A percentile compares a stretch with the other conserved stretches of the same genome.
These are phyloP conservation scores for Elongisporangium undulatum DNA, from an alignment of 352 stramenopile species.

Conservation along the genomic window DNA sequence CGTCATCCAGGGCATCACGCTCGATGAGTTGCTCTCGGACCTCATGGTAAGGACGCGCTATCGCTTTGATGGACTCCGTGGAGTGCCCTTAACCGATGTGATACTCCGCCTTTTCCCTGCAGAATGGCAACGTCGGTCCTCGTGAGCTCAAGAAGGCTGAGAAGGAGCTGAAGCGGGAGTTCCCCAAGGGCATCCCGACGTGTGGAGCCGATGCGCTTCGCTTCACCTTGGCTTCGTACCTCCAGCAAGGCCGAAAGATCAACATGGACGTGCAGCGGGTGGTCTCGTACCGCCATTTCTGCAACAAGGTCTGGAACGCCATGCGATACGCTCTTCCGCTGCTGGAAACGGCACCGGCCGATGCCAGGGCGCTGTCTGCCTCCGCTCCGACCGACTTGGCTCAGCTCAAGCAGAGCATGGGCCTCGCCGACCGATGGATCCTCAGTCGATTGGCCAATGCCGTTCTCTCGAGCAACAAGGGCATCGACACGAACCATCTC, in stretches of 20 bases:
- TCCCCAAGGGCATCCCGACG: conserved; percentile 97
- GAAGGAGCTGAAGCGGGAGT: conserved; percentile 95
- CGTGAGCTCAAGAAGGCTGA: conserved; percentile 96
- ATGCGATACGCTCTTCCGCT: conserved; percentile 72
- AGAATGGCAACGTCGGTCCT: conserved; percentile 56
- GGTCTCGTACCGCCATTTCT: conserved; percentile 83
- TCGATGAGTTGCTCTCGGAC: conserved; percentile 91
- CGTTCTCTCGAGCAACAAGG: conserved; percentile 55
- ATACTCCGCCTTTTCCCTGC: neutral
- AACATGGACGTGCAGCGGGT: conserved; percentile 87
- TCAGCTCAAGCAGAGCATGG: conserved; percentile 35
- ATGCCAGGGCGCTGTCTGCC: neutral
- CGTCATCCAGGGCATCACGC: conserved; percentile 95
- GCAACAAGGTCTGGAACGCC: conserved; percentile 89
- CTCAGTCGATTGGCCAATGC: conserved; percentile 68
- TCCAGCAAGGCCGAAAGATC: conserved; percentile 84
- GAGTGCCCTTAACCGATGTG: neutral
- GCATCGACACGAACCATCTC: conserved; percentile 66
- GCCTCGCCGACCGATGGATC: conserved; percentile 76
- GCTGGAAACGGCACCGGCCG: conserved; percentile 20
- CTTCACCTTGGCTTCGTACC: conserved; percentile 96
- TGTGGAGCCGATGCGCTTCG: conserved; percentile 98
- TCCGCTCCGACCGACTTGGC: conserved; percentile 15
- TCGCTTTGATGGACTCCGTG: conserved; percentile 1
- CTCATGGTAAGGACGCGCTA: conserved; percentile 68